Percentiles rank a stretch among this genome's conserved stretches.
Conservation (phyloP, 1,284 basidiomycete genomes). For the Lentinus polychrous region DNA sequence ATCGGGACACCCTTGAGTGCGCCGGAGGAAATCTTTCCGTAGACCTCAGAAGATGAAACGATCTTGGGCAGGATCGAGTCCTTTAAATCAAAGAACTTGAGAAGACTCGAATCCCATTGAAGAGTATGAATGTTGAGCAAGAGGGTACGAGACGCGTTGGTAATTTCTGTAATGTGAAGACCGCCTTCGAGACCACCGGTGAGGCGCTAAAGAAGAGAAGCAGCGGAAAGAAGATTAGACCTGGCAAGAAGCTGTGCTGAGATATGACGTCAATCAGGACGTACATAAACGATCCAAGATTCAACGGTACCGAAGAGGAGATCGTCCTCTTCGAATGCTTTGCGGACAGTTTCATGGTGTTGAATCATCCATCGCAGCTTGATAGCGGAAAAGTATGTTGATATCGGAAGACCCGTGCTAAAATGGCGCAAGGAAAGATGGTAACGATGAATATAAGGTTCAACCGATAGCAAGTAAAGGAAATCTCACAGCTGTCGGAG, state of each 20-base stretch:
- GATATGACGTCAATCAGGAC: conserved; percentile 24
- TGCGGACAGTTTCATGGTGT: conserved; percentile 72
- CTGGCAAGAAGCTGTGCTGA: not conserved
- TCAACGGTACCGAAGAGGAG: conserved; percentile 94
- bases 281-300: conserved; percentile 90
- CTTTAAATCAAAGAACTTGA: conserved; percentile 86
- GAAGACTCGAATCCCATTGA: conserved; percentile 77
- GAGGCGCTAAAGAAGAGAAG: conserved; percentile 53
- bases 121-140: conserved; percentile 82
- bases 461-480: not conserved
- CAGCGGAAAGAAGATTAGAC: too few species aligned
- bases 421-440: conserved; percentile 4
- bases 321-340: conserved; percentile 79
- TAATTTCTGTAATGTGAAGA: conserved; percentile 91
- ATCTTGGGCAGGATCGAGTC: conserved; percentile 79
- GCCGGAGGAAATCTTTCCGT: conserved; percentile 71
- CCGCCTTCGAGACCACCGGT: conserved; percentile 66
- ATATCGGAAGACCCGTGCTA: conserved; percentile 88
- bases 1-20: conserved; percentile 77
- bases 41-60: conserved; percentile 89
- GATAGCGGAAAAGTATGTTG: conserved; percentile 95
- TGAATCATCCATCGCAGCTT: conserved; percentile 98
- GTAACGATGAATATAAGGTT: too few species aligned
- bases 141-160: conserved; percentile 95
- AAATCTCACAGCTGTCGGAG: conserved; percentile 62